Base-by-base conservation (phyloP, 345 rosid genomes). In the Noccaea caerulescens region DNA sequence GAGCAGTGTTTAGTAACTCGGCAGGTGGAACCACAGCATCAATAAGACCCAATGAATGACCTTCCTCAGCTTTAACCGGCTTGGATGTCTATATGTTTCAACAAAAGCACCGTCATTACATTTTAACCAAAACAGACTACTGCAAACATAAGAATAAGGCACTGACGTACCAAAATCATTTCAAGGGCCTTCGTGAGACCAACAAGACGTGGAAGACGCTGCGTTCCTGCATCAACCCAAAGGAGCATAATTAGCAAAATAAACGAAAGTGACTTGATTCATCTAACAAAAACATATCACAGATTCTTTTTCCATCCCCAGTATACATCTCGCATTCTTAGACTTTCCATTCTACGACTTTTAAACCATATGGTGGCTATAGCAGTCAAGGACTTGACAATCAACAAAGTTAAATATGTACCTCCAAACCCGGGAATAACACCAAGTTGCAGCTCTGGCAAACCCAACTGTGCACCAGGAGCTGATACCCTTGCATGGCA, bases 351-450 rank as follows among this genome's bases (percentile, higher is more conserved):
- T 33, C 33, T 33, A 56, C 25, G 39, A 47, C 9, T 49, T 49
- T 6, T 20, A 18, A 75, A 25, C 6, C 58, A 44, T 44, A 53
- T 8, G 43, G 33, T 37, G 10, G 8, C 41, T 10, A 51, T 14
- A 41, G 14, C 34, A 50, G 4, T 49, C 33, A 58, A 36, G 36
- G 20, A 66, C 44, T 9, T 57, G 30, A 50, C n/a, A 50, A 11
- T 47, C 33, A 59, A 52, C 11, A 36, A 63, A 75, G 47, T 30
- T 37, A 13, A 63, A 57, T 55, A 36, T 34, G 57, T 84, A 93
- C 98, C 99, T 82, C 99, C 99, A 84, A 91, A 90, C 34, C 99
- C 99, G 74, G 99, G 99, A 66, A 94, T 85, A 65, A 91, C 10
- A 53, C 99, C 99, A 0, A 94, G 91, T 58, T 86, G 96, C 79